These are phyloP conservation scores for Cavenderia fasciculata DNA, from an alignment of 78 protist species.

Conservation along the genomic window DNA sequence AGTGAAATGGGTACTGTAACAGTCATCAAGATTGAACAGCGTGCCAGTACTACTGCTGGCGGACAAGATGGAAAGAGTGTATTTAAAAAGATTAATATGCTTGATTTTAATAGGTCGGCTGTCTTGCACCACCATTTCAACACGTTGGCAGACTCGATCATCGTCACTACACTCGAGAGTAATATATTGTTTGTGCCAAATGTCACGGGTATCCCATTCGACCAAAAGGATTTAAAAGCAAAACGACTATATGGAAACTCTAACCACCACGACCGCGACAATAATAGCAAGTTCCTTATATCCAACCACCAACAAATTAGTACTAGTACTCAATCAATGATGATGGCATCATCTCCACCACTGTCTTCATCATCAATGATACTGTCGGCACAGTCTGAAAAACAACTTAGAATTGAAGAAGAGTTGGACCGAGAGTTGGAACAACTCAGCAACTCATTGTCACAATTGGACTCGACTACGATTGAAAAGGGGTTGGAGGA, in stretches of 20 bases:
- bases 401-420: too few relatives aligned
- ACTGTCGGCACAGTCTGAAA: too few relatives aligned
- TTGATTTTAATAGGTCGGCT: slow-evolving; percentile 46
- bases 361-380: too few relatives aligned
- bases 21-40: slow-evolving; percentile 19
- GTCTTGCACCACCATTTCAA: slow-evolving; percentile 25
- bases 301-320: not conserved
- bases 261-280: too few relatives aligned
- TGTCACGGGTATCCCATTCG: slow-evolving; percentile 45
- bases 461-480: not conserved
- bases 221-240: not conserved
- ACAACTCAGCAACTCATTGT: too few relatives aligned
- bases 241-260: too few relatives aligned
- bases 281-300: too few relatives aligned
- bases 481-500: not conserved
- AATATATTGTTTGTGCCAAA: slow-evolving; percentile 29
- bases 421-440: too few relatives aligned
- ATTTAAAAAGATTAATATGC: slow-evolving; percentile 32
- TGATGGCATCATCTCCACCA: too few relatives aligned
- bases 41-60: too few relatives aligned
- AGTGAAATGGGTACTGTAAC: slow-evolving; percentile 25
- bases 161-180: slow-evolving; percentile 29
- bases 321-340: too few relatives aligned
- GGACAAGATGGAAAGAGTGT: too few relatives aligned
- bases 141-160: slow-evolving; percentile 32